A percentile compares a stretch with the other conserved stretches of the same genome.
Conservation (phyloP, 495 filamentous ascomycete species). For the Xylaria grammica region DNA sequence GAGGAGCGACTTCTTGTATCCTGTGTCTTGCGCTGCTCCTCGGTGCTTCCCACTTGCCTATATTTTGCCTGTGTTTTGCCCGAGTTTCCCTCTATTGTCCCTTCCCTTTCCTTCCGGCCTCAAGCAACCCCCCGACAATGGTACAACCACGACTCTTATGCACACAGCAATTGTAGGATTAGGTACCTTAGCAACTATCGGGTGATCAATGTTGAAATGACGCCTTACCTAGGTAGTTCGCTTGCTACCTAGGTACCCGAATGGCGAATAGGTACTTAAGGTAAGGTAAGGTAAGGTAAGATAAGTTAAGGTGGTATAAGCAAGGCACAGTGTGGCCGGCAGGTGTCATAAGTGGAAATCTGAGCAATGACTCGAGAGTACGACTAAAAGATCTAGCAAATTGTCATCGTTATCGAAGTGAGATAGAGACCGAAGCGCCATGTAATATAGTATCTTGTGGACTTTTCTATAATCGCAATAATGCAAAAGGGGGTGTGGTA, state of each 20-base stretch:
- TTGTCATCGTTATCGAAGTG: not conserved
- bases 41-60: not conserved
- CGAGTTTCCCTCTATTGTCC: not conserved
- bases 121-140: not conserved
- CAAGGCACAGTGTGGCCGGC: not conserved
- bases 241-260: not conserved
- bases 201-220: no score
- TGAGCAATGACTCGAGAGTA: not conserved
- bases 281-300: not conserved
- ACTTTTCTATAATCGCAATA: no score
- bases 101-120: not conserved
- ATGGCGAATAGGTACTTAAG: not conserved
- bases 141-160: conserved; percentile 5
- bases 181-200: not conserved
- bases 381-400: conserved; percentile 8
- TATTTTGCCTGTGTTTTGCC: not conserved
- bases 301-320: not conserved
- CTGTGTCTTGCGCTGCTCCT: conserved; percentile 12
- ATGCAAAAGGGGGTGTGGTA: not conserved
- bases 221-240: not conserved
- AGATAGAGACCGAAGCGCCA: conserved; percentile 5
- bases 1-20: conserved; percentile 22
- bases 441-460: not conserved
- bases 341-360: not conserved
- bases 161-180: not conserved